These are phyloP conservation scores for Polytrichum formosum DNA, from an alignment of 225 moss, liverwort and hornwort species.

Conservation along the genomic window DNA sequence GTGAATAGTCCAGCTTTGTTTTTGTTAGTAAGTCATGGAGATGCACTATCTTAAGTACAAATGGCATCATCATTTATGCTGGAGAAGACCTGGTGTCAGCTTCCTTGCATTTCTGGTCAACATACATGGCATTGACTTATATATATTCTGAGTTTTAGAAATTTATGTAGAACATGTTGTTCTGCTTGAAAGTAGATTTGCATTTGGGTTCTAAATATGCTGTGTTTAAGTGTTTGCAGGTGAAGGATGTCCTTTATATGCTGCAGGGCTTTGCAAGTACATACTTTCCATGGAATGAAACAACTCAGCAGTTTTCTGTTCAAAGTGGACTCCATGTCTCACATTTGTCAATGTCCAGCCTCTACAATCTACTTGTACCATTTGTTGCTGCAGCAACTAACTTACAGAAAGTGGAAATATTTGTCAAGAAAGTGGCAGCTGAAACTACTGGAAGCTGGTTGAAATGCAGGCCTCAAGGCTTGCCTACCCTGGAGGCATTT, in stretches of 20 bases:
- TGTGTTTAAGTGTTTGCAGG: constrained; percentile 39
- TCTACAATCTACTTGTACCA: constrained; percentile 66
- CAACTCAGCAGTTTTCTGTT: constrained; percentile 56
- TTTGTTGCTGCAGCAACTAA: constrained; percentile 82
- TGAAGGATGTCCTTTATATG: constrained; percentile 82
- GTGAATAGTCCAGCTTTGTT: neutral
- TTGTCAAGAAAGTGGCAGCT: constrained; percentile 67
- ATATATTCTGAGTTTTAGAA: no score
- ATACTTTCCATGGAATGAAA: constrained; percentile 73
- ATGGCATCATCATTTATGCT: no score
- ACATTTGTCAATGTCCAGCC: constrained; percentile 91
- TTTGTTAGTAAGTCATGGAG: no score
- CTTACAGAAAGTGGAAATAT: constrained; percentile 76
- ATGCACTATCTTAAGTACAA: no score
- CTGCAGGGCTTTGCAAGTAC: constrained; percentile 82
- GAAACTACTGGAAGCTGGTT: constrained; percentile 72
- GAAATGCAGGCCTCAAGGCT: constrained; percentile 47
- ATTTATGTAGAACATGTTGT: no score
- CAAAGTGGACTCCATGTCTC: constrained; percentile 70
- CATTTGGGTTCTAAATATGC: neutral
- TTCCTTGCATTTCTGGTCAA: no score
- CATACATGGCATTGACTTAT: no score
- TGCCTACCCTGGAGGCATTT: constrained; percentile 93
- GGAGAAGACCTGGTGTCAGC: no score
- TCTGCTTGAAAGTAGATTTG: no score